phyloP scores from a whole-genome alignment of 1,284 basidiomycete species.

The Porogramme epimiltina region DNA sequence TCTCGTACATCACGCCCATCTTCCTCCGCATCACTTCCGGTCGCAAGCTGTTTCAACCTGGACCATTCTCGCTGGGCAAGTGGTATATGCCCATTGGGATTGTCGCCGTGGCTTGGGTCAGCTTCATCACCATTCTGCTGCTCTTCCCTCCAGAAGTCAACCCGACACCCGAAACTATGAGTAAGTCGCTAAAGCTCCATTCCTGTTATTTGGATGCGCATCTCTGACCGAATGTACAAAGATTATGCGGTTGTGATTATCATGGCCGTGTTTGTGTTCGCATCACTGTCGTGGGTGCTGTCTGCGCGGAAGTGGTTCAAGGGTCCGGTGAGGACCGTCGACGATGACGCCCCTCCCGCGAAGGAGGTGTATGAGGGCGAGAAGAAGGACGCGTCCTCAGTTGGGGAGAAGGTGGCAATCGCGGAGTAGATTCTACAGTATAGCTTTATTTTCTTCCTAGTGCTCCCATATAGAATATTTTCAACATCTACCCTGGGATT shows the following conservation, averaged over 20 bases:
- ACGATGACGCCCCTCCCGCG: conserved; percentile 23
- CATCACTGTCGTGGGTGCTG: conserved; percentile 61
- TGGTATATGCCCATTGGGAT: conserved; percentile 62
- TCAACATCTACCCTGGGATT: too few relatives aligned
- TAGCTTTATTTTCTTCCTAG: too few relatives aligned
- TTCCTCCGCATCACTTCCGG: conserved; percentile 72
- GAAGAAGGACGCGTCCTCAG: neutral
- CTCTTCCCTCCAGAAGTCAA: conserved; percentile 55
- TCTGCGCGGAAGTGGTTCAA: conserved; percentile 73
- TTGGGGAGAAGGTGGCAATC: neutral
- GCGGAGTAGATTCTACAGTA: too few relatives aligned
- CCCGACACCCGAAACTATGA: conserved; percentile 55
- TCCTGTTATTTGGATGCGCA: neutral
- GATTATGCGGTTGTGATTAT: conserved; percentile 72
- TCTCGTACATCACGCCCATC: conserved; percentile 69
- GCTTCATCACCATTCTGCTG: conserved; percentile 61
- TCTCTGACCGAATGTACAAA: conserved; percentile 27
- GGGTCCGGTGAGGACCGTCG: conserved; percentile 61
- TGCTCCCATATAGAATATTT: too few relatives aligned
- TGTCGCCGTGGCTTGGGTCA: conserved; percentile 66
- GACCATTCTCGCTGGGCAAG: conserved; percentile 60
- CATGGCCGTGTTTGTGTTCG: conserved; percentile 64
- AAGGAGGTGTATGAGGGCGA: neutral
- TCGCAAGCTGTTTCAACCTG: conserved; percentile 54
- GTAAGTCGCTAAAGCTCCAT: conserved; percentile 34